Evolutionary conservation across 1,139 yeast species (phyloP).

Genomic region (Pichiaceae sp.): DNA sequence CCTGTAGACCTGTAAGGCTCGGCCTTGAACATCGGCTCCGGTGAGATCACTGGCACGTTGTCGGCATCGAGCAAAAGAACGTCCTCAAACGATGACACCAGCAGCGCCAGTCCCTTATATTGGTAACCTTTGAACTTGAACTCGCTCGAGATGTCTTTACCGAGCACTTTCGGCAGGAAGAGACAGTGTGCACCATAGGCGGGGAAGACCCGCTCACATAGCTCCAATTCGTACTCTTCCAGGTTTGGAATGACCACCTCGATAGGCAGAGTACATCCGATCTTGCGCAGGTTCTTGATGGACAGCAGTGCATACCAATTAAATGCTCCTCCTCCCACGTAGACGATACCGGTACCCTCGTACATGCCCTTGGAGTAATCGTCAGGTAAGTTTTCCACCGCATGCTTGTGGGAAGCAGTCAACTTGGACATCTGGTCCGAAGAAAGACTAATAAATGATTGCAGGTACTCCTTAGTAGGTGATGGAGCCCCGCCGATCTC

Average conservation of each 20-base stretch:
- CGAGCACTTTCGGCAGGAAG: conserved; percentile 48
- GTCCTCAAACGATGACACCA: conserved; percentile 70
- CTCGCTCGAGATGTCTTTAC: conserved; percentile 32
- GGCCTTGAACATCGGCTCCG: conserved; percentile 40
- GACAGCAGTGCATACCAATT: conserved; percentile 66
- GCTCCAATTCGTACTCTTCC: conserved; percentile 60
- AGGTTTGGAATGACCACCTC: conserved; percentile 68
- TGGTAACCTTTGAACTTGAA: conserved; percentile 67
- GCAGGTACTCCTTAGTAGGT: conserved; percentile 22
- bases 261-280: conserved; percentile 61
- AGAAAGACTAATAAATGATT: conserved; percentile 19
- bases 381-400: conserved; percentile 16
- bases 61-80: conserved; percentile 75
- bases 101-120: conserved; percentile 66
- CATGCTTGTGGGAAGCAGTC: conserved; percentile 21
- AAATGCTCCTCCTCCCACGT: conserved; percentile 75
- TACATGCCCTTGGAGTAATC: conserved; percentile 15
- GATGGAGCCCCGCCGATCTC: conserved; percentile 21
- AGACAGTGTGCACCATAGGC: conserved; percentile 64
- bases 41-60: conserved; percentile 49
- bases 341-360: conserved; percentile 71
- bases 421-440: conserved; percentile 17
- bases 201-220: conserved; percentile 61
- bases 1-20: conserved; percentile 28
- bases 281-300: conserved; percentile 52